Percentiles rank a stretch among this genome's conserved stretches.
Evolutionary conservation across 306 rosid genomes (phyloP).

Genomic region (Begonia peltatifolia): DNA sequence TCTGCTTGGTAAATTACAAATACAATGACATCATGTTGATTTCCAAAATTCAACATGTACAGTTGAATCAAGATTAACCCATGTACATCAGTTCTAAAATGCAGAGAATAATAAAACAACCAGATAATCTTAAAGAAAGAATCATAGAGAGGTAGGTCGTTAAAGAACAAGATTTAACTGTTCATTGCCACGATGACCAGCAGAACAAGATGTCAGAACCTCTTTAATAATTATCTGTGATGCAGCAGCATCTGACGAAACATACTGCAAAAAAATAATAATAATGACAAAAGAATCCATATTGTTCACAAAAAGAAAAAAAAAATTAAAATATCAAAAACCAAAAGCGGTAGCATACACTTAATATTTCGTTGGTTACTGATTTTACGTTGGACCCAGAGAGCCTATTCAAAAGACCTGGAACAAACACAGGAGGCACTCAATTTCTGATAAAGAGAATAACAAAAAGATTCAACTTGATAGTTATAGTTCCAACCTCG

Average conservation of each 20-base stretch:
- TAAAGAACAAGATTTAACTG: slow-evolving; percentile 33
- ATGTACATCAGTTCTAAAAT: no score
- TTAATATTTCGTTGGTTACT: slow-evolving; percentile 7
- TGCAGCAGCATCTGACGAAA: neutral
- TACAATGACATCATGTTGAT: no score
- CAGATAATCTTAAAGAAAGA: slow-evolving; percentile 1
- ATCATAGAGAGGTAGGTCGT: slow-evolving; percentile 2
- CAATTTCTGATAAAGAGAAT: neutral
- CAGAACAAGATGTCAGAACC: slow-evolving; percentile 57
- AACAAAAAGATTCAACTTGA: neutral
- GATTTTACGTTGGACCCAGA: slow-evolving; percentile 12
- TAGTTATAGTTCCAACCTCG: slow-evolving; percentile 6
- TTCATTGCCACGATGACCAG: slow-evolving; percentile 82
- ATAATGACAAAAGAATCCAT: neutral
- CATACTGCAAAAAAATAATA: neutral
- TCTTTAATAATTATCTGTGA: slow-evolving; percentile 36
- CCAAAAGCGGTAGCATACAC: slow-evolving; percentile 1
- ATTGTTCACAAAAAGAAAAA: neutral
- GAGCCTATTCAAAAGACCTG: slow-evolving; percentile 14
- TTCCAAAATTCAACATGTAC: no score
- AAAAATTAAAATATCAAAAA: neutral
- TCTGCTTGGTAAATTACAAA: no score
- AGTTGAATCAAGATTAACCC: no score
- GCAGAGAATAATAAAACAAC: no score
- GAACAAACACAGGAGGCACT: neutral